Conservation (phyloP, 306 rosid genomes). For the Malus domestica region ASM211411v1 NC_041797.1:8597501-8598000, state of each 20-base stretch:
- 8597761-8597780: background rate
- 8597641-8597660: too few species aligned
- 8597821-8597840: background rate
- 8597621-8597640: too few species aligned
- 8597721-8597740: too few species aligned
- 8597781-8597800: background rate
- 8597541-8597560: too few species aligned
- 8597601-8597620: too few species aligned
- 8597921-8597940: background rate
- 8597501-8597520: constrained; percentile 28
- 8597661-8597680: too few species aligned
- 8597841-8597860: background rate
- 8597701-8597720: too few species aligned
- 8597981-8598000: too few species aligned
- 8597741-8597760: too few species aligned
- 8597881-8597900: background rate
- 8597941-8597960: background rate
- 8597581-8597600: too few species aligned
- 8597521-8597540: constrained; percentile 1
- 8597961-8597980: background rate
- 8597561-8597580: too few species aligned
- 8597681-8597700: too few species aligned
- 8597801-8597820: background rate
- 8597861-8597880: constrained; percentile 5
- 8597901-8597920: constrained; percentile 1